These are phyloP conservation scores for Erysimum pusillum DNA, from an alignment of 441 rosid genomes.

Conservation along the genomic window DNA sequence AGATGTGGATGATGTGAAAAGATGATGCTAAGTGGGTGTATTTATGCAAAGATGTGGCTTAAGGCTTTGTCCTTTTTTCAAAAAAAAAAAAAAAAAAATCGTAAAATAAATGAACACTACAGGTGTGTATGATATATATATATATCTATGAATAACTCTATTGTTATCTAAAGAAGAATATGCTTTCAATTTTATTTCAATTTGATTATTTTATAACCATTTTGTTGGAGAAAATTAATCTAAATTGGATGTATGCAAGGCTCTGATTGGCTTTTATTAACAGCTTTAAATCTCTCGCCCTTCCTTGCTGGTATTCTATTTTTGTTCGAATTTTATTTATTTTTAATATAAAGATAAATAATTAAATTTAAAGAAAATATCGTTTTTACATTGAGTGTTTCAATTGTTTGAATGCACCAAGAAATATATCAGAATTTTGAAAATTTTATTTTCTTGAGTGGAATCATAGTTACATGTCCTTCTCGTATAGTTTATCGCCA, in stretches of 20 bases:
- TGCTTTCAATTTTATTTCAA: neutral
- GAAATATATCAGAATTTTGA: too few relatives aligned
- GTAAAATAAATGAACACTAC: neutral
- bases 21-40: constrained; percentile 39
- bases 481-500: too few relatives aligned
- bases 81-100: neutral
- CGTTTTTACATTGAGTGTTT: too few relatives aligned
- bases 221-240: neutral
- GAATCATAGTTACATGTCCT: too few relatives aligned
- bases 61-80: neutral
- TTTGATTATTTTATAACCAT: neutral
- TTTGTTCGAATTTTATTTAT: neutral
- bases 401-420: too few relatives aligned
- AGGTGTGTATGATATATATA: neutral
- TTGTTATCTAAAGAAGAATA: constrained; percentile 8
- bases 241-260: constrained; percentile 8
- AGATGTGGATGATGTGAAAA: constrained; percentile 33
- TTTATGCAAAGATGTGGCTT: constrained; percentile 35
- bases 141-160: constrained; percentile 1
- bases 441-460: too few relatives aligned
- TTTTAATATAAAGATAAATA: too few relatives aligned
- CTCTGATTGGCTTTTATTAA: neutral
- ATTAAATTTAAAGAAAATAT: too few relatives aligned
- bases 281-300: neutral
- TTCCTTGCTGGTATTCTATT: neutral